phyloP scores from a whole-genome alignment of 2,329 filamentous ascomycete genomes.

The Arthrobotrys entomopaga region DNA sequence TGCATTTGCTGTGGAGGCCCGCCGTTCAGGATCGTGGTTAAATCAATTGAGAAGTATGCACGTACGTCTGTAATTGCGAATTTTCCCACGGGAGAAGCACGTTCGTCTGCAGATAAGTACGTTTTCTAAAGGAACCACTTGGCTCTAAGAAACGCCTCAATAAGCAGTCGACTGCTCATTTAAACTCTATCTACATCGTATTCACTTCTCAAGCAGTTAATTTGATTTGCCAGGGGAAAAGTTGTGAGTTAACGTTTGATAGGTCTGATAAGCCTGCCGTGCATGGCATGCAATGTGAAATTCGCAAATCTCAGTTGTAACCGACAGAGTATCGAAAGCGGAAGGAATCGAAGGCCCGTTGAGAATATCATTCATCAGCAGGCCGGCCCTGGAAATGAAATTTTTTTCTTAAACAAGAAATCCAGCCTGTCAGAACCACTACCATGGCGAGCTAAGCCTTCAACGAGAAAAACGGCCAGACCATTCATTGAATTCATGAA shows the following conservation, averaged over 20 bases:
- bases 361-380: no score
- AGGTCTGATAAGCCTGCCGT: background rate
- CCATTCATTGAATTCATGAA: no score
- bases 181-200: background rate
- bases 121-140: background rate
- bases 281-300: no score
- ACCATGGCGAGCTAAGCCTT: no score
- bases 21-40: background rate
- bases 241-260: background rate
- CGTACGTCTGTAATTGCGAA: no score
- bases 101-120: background rate
- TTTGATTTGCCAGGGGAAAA: background rate
- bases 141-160: background rate
- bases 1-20: slow-evolving; percentile 18
- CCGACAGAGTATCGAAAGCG: no score
- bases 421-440: no score
- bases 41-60: background rate
- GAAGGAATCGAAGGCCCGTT: no score
- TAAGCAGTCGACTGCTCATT: slow-evolving; percentile 1
- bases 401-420: no score
- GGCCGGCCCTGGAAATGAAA: no score
- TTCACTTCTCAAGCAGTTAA: background rate
- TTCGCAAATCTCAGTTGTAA: no score
- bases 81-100: background rate
- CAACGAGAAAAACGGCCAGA: no score